These are phyloP conservation scores for Lasiodiplodia gonubiensis DNA, from an alignment of 2,329 filamentous ascomycete genomes.

Conservation along the genomic window DNA sequence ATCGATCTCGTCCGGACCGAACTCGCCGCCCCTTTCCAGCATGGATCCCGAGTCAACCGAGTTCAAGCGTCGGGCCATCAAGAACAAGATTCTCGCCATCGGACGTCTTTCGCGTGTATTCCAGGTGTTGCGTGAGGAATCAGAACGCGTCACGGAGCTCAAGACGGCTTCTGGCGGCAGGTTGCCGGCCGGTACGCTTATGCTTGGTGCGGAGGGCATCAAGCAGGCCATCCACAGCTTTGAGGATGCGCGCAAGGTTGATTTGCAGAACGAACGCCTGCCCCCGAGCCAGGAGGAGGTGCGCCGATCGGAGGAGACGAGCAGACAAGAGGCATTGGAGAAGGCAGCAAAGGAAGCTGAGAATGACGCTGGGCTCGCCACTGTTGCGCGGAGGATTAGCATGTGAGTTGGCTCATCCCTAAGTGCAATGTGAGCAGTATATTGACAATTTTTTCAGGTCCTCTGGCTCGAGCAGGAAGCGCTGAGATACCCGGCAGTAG, in stretches of 20 bases:
- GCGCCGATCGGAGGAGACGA: slow-evolving; percentile 78
- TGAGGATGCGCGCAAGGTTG: slow-evolving; percentile 95
- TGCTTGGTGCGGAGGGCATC: slow-evolving; percentile 97
- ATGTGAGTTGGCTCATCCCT: slow-evolving; percentile 71
- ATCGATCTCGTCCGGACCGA: slow-evolving; percentile 71
- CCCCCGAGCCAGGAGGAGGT: slow-evolving; percentile 95
- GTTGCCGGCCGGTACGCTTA: slow-evolving; percentile 91
- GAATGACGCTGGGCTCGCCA: slow-evolving; percentile 85
- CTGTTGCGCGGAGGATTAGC: slow-evolving; percentile 89
- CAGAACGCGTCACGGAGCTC: slow-evolving; percentile 93
- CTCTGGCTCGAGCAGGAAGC: slow-evolving; percentile 46
- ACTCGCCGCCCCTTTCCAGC: slow-evolving; percentile 71
- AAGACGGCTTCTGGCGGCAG: slow-evolving; percentile 95
- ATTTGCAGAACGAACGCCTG: slow-evolving; percentile 93
- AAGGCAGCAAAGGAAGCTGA: slow-evolving; percentile 87
- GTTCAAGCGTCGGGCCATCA: slow-evolving; percentile 94
- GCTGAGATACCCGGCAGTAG: slow-evolving; percentile 33
- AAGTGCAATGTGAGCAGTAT: background rate
- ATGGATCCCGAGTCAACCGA: slow-evolving; percentile 86
- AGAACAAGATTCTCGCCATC: slow-evolving; percentile 99
- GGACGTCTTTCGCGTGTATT: slow-evolving; percentile 96
- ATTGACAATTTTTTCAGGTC: slow-evolving; percentile 40
- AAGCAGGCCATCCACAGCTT: slow-evolving; percentile 98
- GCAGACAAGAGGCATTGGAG: slow-evolving; percentile 81
- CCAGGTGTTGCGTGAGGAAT: slow-evolving; percentile 97